These are phyloP conservation scores for Dendrobium chrysotoxum DNA, from an alignment of 106 monocot genomes.

Conservation along the genomic window DNA sequence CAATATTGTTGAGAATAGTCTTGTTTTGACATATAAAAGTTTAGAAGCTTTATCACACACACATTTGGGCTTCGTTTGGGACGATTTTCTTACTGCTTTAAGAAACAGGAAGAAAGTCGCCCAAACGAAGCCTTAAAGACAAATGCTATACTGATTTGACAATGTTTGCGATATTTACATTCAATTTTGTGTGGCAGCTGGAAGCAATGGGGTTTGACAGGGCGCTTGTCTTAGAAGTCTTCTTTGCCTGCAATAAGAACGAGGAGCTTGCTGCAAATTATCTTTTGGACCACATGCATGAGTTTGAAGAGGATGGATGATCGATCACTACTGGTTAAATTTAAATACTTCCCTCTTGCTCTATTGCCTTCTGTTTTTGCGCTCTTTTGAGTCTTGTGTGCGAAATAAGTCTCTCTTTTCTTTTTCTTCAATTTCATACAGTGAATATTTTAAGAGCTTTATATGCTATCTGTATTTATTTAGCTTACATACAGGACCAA, in stretches of 20 bases:
- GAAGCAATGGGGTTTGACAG: slow-evolving; percentile 78
- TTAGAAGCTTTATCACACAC: no score
- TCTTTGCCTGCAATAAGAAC: slow-evolving; percentile 78
- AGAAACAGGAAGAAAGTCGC: no score
- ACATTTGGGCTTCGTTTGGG: no score
- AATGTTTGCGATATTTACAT: background rate
- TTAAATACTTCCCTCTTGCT: background rate
- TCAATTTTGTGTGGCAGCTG: slow-evolving; percentile 30
- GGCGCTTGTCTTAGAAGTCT: slow-evolving; percentile 59
- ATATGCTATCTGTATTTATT: background rate
- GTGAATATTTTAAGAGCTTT: background rate
- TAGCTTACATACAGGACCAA: background rate
- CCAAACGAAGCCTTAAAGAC: no score
- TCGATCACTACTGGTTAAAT: background rate
- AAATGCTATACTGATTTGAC: background rate
- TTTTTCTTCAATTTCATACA: background rate
- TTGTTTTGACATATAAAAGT: no score
- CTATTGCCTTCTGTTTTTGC: background rate
- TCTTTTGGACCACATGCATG: slow-evolving; percentile 78
- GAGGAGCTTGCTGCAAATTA: slow-evolving; percentile 81
- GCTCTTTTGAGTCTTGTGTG: background rate
- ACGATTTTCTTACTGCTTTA: no score
- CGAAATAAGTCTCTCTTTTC: background rate
- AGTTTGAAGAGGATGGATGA: slow-evolving; percentile 37
- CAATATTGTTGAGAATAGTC: no score